Base-by-base conservation (phyloP, 208 protist species). In the Acanthamoeba lenticulata region DNA sequence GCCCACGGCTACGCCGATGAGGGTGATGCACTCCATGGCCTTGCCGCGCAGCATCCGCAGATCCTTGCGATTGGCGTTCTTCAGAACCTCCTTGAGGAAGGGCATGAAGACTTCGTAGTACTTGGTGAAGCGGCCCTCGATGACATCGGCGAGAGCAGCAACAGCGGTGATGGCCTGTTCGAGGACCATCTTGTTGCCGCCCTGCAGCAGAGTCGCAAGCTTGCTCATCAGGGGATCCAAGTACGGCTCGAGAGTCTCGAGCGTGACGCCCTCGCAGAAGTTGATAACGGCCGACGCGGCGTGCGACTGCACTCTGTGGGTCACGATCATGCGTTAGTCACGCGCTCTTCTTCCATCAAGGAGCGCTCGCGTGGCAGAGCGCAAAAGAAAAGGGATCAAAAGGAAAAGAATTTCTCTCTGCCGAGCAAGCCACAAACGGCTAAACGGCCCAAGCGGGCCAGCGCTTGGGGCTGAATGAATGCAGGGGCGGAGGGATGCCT, bases 21-120 rank as follows among this genome's bases (percentile, higher is more conserved):
- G 94, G 45, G 94, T 97, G 65, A 98, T 95, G 83, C 97, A 98
- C 94, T 99, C 98, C 89, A 99, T 98, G 4, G 97, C 97, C 94
- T 98, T 98, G 55, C 97, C 98, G 69, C 97, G 95, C 24, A 98
- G 91, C 67, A 96, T 60, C 45, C 96, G 89, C 2, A 77, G 60
- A 49, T 95, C 92, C 90, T 96, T 94, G 32, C 92, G 94, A 9
- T 65, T 81, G 7, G 96, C 89, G 9, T 92, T 32, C 32, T 27
- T 34, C 9, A 98, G 60, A 38, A 98, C 96, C 32, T 95, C 60
- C 55, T 98, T 98, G 13, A 99, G 94, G n/a, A 97, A 89, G 27
- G 97, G 97, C 67, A 98, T 96, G 94, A 98, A 97, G 29, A 72
- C 62, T 74, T 97, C 95, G 86, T 98, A 98, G 90, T 98, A 98